Conservation (phyloP, 768 basidiomycete species). For the Termitomyces titanicus region DNA sequence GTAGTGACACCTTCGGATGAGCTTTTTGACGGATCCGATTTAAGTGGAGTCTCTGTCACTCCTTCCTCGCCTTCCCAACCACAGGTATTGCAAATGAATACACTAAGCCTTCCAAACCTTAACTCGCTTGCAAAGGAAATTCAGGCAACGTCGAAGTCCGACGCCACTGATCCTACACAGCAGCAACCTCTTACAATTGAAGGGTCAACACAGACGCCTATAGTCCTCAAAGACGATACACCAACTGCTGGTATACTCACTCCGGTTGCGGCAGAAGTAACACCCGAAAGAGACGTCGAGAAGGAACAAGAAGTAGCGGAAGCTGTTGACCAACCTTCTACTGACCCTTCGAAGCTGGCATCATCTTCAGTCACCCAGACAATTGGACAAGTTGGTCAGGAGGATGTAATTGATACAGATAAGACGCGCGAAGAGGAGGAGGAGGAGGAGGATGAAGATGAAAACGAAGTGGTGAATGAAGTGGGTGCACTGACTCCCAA, state of each 20-base stretch:
- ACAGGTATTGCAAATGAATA: slow-evolving; percentile 10
- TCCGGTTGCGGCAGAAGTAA: background rate
- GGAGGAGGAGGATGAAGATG: slow-evolving; percentile 20
- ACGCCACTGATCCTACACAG: background rate
- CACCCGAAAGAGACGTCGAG: background rate
- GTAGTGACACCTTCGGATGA: slow-evolving; percentile 19
- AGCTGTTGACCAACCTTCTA: background rate
- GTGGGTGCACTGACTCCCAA: background rate
- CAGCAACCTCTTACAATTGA: background rate
- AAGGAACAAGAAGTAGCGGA: background rate
- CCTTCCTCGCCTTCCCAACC: slow-evolving; percentile 19
- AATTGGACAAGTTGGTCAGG: slow-evolving; percentile 6
- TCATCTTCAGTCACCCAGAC: background rate
- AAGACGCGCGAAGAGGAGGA: slow-evolving; percentile 18
- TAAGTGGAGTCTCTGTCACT: slow-evolving; percentile 32
- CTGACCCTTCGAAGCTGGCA: background rate
- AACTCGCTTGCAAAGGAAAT: background rate
- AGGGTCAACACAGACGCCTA: background rate
- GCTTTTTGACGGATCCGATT: slow-evolving; percentile 28
- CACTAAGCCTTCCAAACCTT: background rate
- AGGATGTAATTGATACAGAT: slow-evolving; percentile 7
- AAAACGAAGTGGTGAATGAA: slow-evolving; percentile 9
- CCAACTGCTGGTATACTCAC: background rate
- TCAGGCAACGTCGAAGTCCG: background rate
- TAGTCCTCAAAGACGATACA: background rate